A percentile compares a stretch with the other conserved stretches of the same genome.
Conservation (phyloP, 106 monocot species). For the Chionographis japonica region DNA sequence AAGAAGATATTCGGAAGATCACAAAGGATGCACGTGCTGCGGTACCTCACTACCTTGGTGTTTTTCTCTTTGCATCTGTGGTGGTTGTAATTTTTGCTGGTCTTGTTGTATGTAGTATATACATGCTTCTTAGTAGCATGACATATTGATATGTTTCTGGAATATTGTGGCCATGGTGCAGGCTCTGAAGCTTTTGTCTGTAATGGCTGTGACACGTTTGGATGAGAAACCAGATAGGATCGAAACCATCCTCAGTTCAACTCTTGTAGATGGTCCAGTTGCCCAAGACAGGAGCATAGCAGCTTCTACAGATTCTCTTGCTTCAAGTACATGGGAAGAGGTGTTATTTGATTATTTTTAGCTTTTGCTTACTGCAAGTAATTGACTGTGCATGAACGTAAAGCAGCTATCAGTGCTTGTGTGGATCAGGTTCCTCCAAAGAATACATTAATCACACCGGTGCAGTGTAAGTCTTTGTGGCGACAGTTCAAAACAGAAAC, state of each 20-base stretch:
- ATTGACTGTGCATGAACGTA: background rate
- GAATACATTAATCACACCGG: constrained; percentile 52
- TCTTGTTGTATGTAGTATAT: background rate
- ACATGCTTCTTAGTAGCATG: background rate
- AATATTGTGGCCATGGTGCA: constrained; percentile 7
- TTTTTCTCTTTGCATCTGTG: background rate
- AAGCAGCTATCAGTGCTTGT: background rate
- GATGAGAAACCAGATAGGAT: constrained; percentile 52
- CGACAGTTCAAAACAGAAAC: constrained; percentile 48
- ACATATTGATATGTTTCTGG: constrained; percentile 14
- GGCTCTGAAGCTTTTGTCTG: constrained; percentile 55
- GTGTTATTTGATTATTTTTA: constrained; percentile 7
- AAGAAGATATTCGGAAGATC: constrained; percentile 58
- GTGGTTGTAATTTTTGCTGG: background rate
- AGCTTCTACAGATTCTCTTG: constrained; percentile 34
- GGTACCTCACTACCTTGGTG: constrained; percentile 17
- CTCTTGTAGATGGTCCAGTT: constrained; percentile 31
- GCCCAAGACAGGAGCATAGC: constrained; percentile 13
- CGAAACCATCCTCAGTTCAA: constrained; percentile 34
- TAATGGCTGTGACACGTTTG: constrained; percentile 44
- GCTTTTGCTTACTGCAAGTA: background rate
- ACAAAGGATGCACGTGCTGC: constrained; percentile 47
- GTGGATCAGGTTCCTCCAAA: constrained; percentile 31
- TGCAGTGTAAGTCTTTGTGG: constrained; percentile 68
- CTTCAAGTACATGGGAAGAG: constrained; percentile 60